Evolutionary conservation across 2,329 filamentous ascomycete species (phyloP).

Genomic region (Talaromyces funiculosus): DNA sequence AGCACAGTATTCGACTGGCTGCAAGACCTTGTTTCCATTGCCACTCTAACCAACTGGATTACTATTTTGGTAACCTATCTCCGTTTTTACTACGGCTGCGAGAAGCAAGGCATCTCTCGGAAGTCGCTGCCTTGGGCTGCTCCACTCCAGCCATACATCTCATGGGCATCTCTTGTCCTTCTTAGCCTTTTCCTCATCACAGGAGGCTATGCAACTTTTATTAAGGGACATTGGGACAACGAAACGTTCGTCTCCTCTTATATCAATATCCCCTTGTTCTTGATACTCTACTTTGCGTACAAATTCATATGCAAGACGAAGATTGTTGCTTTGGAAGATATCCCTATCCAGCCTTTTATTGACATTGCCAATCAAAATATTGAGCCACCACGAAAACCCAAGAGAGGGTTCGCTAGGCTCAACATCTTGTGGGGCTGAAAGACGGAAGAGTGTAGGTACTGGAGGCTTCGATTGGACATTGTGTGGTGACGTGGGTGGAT

Average conservation of each 20-base stretch:
- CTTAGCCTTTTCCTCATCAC: conserved; percentile 60
- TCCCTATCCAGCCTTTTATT: conserved; percentile 51
- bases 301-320: conserved; percentile 44
- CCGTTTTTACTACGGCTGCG: conserved; percentile 44
- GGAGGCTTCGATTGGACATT: neutral
- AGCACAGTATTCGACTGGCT: conserved; percentile 65
- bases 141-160: conserved; percentile 56
- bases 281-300: conserved; percentile 50
- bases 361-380: conserved; percentile 37
- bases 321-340: conserved; percentile 45
- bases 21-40: conserved; percentile 63
- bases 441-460: neutral
- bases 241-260: conserved; percentile 38
- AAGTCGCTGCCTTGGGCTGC: conserved; percentile 40
- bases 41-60: conserved; percentile 65
- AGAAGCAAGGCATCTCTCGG: conserved; percentile 29
- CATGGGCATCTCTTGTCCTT: conserved; percentile 52
- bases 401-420: conserved; percentile 23
- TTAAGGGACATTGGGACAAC: conserved; percentile 12
- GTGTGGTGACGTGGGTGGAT: neutral
- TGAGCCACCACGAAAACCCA: conserved; percentile 25
- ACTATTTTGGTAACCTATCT: conserved; percentile 10
- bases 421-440: conserved; percentile 30
- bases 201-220: conserved; percentile 69
- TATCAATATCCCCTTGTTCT: conserved; percentile 58